phyloP scores from a whole-genome alignment of 1,284 basidiomycete species.

The Ceratobasidium papillatum region DNA sequence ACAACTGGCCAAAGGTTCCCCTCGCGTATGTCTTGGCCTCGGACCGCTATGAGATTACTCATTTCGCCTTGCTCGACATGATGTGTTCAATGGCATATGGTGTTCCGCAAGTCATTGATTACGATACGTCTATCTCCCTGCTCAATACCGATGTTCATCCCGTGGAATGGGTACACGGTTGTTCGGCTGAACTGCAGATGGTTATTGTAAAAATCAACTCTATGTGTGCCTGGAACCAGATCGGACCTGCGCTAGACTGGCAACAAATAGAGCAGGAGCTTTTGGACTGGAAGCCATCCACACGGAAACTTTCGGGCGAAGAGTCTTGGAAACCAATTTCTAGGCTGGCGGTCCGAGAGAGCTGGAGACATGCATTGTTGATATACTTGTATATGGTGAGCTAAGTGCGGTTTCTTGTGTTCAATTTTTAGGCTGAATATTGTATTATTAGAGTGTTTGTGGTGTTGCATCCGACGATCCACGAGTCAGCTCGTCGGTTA shows the following conservation, averaged over 20 bases:
- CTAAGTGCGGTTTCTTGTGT: not conserved
- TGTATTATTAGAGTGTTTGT: not conserved
- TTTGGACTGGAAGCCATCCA: not conserved
- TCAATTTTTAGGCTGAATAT: not conserved
- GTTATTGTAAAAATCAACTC: constrained; percentile 6
- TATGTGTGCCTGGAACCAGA: not conserved
- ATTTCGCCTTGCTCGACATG: constrained; percentile 6
- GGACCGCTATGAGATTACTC: not conserved
- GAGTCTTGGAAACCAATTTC: constrained; percentile 8
- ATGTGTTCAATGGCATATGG: constrained; percentile 23
- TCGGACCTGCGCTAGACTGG: constrained; percentile 6
- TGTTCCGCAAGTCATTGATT: constrained; percentile 6
- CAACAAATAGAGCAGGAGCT: not conserved
- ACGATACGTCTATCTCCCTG: constrained; percentile 1
- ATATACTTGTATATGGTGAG: constrained; percentile 35
- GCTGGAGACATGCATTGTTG: constrained; percentile 25
- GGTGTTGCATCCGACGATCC: constrained; percentile 11
- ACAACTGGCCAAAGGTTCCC: not conserved
- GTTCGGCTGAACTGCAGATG: constrained; percentile 13
- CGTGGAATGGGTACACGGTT: constrained; percentile 26
- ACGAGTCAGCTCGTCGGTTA: constrained; percentile 7
- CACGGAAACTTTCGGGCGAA: not conserved
- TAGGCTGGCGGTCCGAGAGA: constrained; percentile 19
- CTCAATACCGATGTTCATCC: not conserved
- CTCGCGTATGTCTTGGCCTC: constrained; percentile 7